Evolutionary conservation across 2,329 filamentous ascomycete species (phyloP), one percentile per base, ranked within the genome.

Genomic region (Fusarium citri): DNA sequence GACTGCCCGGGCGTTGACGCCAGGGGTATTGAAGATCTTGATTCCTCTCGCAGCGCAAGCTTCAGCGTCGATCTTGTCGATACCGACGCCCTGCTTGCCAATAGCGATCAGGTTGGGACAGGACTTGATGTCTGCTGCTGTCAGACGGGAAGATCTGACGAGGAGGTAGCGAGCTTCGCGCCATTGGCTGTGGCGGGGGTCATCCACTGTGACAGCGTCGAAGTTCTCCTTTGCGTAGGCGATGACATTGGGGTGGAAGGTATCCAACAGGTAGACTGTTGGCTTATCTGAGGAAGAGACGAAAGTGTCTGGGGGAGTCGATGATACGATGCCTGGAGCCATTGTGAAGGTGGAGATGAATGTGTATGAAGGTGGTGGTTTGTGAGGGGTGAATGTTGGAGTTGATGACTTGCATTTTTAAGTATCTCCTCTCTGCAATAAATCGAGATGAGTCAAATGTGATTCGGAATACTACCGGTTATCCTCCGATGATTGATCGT

Each of bases 21-120:
- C 83, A 0, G 83, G 83, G 0, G 83, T 85, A 61, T 85, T 85
- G 66, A 82, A 78, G 28, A 85, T 80, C n/a, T 78, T 78, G 66
- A 85, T 81, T 1, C 77, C 79, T 0, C 79, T 76, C 4, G 75
- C 71, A 6, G 73, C 66, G 55, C 82, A 83, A 5, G 83, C 82
- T 0, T 72, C 71, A 15, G 73, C 70, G 55, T 85, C 82, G 31
- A 83, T 83, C 55, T 82, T 84, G 59, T 85, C 82, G 40, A 84
- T 80, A 1, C 83, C 83, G 11, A 83, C 82, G 2, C 83, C 83
- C 31, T 85, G 83, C 71, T 85, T 85, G 57, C 81, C 81, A 37
- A 85, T 80, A 5, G 82, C 83, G 12, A 76, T 68, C 0, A 85
- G 74, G 8, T 78, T 80, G 0, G 76, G 78, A 30, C 76, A 77